Evolutionary conservation across 257 asterid species (phyloP), one percentile per base, ranked within the genome.

Genomic region (Plantago major): DNA sequence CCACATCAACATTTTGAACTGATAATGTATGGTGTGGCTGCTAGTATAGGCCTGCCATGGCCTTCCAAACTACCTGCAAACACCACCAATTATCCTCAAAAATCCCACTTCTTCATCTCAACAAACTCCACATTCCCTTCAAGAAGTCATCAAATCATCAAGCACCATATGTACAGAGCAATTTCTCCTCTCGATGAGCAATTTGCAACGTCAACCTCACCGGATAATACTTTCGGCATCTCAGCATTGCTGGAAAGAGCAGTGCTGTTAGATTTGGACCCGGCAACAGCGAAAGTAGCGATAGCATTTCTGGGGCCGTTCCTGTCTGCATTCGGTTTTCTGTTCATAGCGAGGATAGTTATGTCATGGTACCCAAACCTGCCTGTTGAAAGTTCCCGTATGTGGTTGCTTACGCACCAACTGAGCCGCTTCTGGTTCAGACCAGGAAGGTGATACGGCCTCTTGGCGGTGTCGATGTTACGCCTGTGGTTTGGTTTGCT

Each of bases 401-500:
- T 28, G 79, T 86, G 11, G 50, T 92, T 28, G 99, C 94, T 2
- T 89, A 86, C 64, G 97, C 96, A 0, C 97, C 99, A 2, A 89
- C 99, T 0, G 96, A 89, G 82, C 99, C 97, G 38, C 11, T 92
- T 42, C 89, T 92, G 30, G 74, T 44, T 9, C 86, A 79, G 68
- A 89, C 96, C 0, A 81, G 97, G 65, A 84, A 83, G 81, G 37
- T 84, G 71, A 89, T 92, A 30, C 89, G 86, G 2, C 96, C 99
- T 1, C 77, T 92, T n/a, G 97, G 76, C 40, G 96, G 97, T 57
- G 97, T 92, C 7, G 99, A 92, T 71, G 94, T 92, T 3, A 84
- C 97, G 17, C 99, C 96, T 38, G 97, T 92, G n/a, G 96, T 92
- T 68, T 92, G 97, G 95, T 92, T 92, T 66, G 95, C 84, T 16